Conservation (phyloP, 208 protist species). For the Trichomonas vaginalis region DNA sequence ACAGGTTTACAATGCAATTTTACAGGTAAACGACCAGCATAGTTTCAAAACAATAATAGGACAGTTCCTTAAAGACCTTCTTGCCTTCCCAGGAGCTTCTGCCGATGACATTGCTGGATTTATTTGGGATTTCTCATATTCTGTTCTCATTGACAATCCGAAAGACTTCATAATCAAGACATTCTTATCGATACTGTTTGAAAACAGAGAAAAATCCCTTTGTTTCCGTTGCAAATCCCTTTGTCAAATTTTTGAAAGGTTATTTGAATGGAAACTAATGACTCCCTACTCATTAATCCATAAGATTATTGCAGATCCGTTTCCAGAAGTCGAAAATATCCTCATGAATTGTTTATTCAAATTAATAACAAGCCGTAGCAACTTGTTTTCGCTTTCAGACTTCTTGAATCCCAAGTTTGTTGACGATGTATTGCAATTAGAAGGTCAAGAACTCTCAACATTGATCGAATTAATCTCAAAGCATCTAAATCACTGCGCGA, state of each 20-base stretch:
- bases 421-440: background rate
- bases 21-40: background rate
- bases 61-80: background rate
- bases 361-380: background rate
- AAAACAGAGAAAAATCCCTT: background rate
- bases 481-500: background rate
- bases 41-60: background rate
- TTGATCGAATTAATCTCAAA: background rate
- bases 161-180: background rate
- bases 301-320: background rate
- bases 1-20: background rate
- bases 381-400: background rate
- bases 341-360: background rate
- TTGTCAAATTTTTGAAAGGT: background rate
- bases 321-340: background rate
- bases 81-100: background rate
- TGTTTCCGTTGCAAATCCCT: background rate
- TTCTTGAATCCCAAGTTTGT: background rate
- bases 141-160: background rate
- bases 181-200: background rate
- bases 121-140: background rate
- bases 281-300: background rate
- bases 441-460: background rate
- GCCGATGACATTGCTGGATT: background rate
- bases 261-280: background rate